Base-by-base conservation (phyloP, 106 monocot genomes). In the Dioscorea alata region DNA sequence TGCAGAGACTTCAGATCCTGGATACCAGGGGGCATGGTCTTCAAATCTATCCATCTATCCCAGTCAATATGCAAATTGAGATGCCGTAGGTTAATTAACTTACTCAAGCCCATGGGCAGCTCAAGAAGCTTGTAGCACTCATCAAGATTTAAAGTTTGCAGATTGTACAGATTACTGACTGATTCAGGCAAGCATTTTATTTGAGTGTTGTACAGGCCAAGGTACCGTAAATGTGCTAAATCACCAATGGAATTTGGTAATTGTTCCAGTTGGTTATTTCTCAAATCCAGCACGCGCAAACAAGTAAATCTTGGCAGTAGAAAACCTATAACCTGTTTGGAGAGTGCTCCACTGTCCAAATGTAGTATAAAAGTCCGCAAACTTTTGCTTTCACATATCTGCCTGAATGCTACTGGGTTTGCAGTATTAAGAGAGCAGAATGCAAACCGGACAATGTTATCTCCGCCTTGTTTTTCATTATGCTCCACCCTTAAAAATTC, bases 91-190 rank as follows among this genome's bases (percentile, higher is more conserved):
- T 85, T 85, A 48, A 68, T 60, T 19, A 89, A 76, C 0, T 57
- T 76, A 49, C 48, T 63, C 16, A 74, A 72, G 34, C 71, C 82
- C 61, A 68, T 33, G 7, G 88, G 88, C 33, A 89, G 74, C 24
- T 48, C 79, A 7, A 31, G 8, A 42, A 85, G 79, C 58, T 68
- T 7, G 56, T 71, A 73, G 52, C 88, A 89, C n/a, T 85, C 82
- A 0, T 68, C 73, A 28, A 89, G 85, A 10, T 80, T 71, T 31
- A 89, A 73, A 12, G 77, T 78, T 70, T 89, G 80, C 21, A 89
- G 67, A 60, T 82, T 79, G 35, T 56, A 67, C 20, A 84, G 78
- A 6, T 56, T 53, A 35, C 78, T 23, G 66, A 79, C 21, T 2
- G 68, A 84, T 66, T 88, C 84, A 13, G 88, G 88, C 59, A 88